Base-by-base conservation (phyloP, 164 flowering plant genomes). In the Echeveria elegans region DNA sequence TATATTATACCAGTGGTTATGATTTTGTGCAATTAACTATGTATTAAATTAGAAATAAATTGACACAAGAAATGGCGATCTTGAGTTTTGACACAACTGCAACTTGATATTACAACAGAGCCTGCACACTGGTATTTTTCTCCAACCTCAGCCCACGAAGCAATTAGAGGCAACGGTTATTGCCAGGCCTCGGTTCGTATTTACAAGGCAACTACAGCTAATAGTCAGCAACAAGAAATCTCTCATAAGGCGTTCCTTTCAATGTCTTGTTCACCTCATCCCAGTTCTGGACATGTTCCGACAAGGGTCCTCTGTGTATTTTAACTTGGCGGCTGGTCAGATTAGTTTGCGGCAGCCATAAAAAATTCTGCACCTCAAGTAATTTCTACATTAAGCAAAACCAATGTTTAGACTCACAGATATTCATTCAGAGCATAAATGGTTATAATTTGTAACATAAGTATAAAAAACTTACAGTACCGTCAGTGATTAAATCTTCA, bases 311-410 rank as follows among this genome's bases (percentile, higher is more conserved):
- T 47, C 74, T 79, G 75, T 91, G 97, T 75, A 91, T 89, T 65
- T 88, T 88, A 16, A 92, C 90, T 66, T 92, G 98, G 1, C 84
- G 81, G 70, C 98, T 92, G 36, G 69, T 75, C 52, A 92, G 62
- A 31, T 77, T 72, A 79, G 76, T 79, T 21, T 12, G 36, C 0
- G 98, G 96, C 28, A 92, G 69, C 60, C 77, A 64, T 21, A 92
- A 75, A 66, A 89, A 92, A 64, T 79, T 77, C 64, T 79, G 88
- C 63, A 89, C 87, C 19, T 83, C 86, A 3, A 56, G 66, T 59
- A 89, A 67, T 73, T 82, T 86, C 88, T 83, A 85, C 75, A 73
- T 28, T 6, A 62, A 65, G 47, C 58, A 62, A 31, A 11, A 32
- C 21, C 26, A 10, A 63, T 23, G 4, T 26, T 37, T 63, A 24